A percentile compares a stretch with the other conserved stretches of the same genome.
Conservation (phyloP, 345 rosid species). For the Populus nigra region DNA sequence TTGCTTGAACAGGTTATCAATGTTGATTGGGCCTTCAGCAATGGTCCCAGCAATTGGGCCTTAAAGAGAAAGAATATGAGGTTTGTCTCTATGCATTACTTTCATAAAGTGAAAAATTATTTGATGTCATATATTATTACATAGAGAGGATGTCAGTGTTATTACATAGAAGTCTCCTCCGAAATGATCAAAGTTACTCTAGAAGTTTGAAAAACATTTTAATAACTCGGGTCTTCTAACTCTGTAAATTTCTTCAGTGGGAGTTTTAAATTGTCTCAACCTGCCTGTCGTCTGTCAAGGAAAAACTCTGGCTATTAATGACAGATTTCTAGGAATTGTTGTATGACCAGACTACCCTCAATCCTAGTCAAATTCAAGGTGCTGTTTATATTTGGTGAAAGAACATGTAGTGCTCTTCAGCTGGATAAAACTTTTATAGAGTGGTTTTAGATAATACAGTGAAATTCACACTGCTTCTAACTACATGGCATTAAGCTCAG, state of each 20-base stretch:
- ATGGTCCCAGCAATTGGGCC: slow-evolving; percentile 50
- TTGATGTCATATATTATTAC: neutral
- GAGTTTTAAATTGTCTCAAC: neutral
- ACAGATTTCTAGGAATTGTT: neutral
- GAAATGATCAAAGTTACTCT: neutral
- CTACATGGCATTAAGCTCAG: neutral
- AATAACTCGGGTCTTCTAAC: neutral
- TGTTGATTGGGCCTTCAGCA: slow-evolving; percentile 83
- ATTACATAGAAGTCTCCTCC: neutral
- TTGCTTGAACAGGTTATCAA: slow-evolving; percentile 52
- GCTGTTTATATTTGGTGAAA: neutral
- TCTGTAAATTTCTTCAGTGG: neutral
- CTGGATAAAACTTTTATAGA: neutral
- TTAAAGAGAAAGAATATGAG: slow-evolving; percentile 56
- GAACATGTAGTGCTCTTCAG: neutral
- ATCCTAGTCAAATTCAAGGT: neutral
- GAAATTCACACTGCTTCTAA: neutral
- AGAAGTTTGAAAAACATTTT: neutral
- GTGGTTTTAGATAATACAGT: neutral
- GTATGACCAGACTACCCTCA: neutral
- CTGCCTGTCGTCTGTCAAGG: neutral
- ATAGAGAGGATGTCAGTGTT: neutral
- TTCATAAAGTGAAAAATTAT: neutral
- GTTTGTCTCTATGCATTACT: slow-evolving; percentile 32
- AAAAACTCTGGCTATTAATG: neutral